A percentile compares a stretch with the other conserved stretches of the same genome.
phyloP scores from a whole-genome alignment of 1,284 basidiomycete genomes.

The Naganishia cerealis region DNA sequence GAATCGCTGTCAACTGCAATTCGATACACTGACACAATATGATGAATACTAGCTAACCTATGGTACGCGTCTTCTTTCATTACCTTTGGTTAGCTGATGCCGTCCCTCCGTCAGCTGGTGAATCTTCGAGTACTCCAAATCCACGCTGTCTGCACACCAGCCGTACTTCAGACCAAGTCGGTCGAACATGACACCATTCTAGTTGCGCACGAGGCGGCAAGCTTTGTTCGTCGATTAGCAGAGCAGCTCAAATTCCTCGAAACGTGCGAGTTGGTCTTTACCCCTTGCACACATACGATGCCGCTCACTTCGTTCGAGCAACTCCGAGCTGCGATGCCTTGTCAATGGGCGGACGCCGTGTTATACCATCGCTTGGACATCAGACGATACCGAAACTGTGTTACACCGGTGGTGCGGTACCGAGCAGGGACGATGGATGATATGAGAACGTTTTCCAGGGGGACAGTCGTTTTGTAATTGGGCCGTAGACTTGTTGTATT shows the following conservation, averaged over 20 bases:
- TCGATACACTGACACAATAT: not conserved
- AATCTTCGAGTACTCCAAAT: conserved; percentile 9
- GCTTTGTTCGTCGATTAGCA: conserved; percentile 5
- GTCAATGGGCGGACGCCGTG: conserved; percentile 5
- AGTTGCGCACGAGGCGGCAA: conserved; percentile 10
- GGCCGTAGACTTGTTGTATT: not conserved
- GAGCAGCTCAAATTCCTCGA: not conserved
- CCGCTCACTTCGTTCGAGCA: conserved; percentile 12
- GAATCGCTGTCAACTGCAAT: not conserved
- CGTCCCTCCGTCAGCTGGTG: not conserved
- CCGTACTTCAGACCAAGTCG: conserved; percentile 1
- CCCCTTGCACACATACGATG: not conserved
- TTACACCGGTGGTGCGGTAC: not conserved
- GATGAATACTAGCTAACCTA: not conserved
- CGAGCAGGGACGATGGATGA: conserved; percentile 1
- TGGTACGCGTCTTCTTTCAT: not conserved
- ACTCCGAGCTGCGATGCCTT: conserved; percentile 3
- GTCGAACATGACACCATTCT: conserved; percentile 5
- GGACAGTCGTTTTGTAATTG: not conserved
- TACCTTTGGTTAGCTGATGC: not conserved
- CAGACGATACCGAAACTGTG: conserved; percentile 16
- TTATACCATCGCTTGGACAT: conserved; percentile 9
- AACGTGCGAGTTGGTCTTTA: conserved; percentile 5
- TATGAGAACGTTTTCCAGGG: not conserved
- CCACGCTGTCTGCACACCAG: not conserved